phyloP scores from a whole-genome alignment of 176 grass and related monocot species.

The Areca catechu region DNA sequence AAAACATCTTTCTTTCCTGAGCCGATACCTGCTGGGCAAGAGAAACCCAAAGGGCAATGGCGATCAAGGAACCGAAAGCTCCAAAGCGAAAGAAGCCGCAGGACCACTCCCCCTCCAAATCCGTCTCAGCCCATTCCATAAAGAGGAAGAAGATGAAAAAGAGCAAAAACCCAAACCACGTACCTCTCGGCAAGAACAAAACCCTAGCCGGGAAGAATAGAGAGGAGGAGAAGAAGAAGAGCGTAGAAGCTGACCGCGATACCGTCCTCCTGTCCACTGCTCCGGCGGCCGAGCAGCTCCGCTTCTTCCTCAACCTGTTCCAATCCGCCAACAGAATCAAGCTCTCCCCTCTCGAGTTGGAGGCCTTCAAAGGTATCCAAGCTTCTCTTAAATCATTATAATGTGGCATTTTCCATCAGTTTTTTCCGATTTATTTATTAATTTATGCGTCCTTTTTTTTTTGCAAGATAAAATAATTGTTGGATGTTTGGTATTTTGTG shows the following conservation, averaged over 20 bases:
- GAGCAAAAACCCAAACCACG: neutral
- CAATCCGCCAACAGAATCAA: slow-evolving; percentile 63
- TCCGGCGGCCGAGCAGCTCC: slow-evolving; percentile 48
- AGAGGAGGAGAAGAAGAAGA: slow-evolving; percentile 25
- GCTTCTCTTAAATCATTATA: neutral
- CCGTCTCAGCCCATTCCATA: no score
- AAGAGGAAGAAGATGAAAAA: slow-evolving; percentile 4
- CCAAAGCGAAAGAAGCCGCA: slow-evolving; percentile 38
- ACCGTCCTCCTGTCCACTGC: slow-evolving; percentile 29
- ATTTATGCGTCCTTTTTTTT: neutral
- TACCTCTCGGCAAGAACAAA: no score
- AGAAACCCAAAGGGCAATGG: slow-evolving; percentile 19
- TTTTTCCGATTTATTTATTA: neutral
- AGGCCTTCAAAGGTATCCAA: slow-evolving; percentile 53
- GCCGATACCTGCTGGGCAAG: no score
- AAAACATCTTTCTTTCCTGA: no score
- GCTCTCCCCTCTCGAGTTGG: slow-evolving; percentile 81
- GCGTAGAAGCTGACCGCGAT: neutral
- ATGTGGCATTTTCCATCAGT: no score
- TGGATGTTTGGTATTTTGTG: no score
- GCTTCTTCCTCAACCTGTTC: slow-evolving; percentile 67
- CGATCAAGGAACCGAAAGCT: slow-evolving; percentile 1
- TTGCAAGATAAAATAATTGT: neutral
- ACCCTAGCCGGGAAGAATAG: slow-evolving; percentile 10
- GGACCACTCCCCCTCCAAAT: slow-evolving; percentile 1